Base-by-base conservation (phyloP, 169 alveolate genomes). In the Eimeria brunetti region DNA sequence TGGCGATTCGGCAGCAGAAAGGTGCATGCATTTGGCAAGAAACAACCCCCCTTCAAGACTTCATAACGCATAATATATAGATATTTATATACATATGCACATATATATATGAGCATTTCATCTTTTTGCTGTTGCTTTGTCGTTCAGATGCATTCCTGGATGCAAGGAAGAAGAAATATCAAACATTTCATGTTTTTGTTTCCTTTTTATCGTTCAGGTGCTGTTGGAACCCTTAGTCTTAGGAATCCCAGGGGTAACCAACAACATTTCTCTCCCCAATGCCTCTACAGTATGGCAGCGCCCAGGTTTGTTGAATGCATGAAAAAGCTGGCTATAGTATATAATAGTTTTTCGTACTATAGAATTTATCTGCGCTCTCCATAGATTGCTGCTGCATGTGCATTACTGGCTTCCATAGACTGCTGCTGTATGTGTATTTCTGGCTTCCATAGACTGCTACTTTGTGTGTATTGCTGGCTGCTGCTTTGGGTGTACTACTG, bases 1-100 rank as follows among this genome's bases (percentile, higher is more conserved):
- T 86, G 83, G 83, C 92, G 64, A 14, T 86, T 86, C 46, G 92
- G 92, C 36, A 64, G 83, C 60, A 86, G 92, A 41, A 86, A 86
- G 92, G 92, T 86, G 49, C 56, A 38, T 58, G 9, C 27, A 8
- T 53, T 8, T 53, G n/a, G 20, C 90, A 53, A 12, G 53, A 16
- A n/a, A 38, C 30, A 22, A 49, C 7, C 41, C 62, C 18, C 14
- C 11, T 76, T 27, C 24, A 53, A 12, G 69, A 36, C 58, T 78
- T 44, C 67, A 27, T 51, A 49, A 27, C 20, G 27, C 64, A 22
- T n/a, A n/a, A n/a, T n/a, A n/a, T n/a, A n/a, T n/a, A n/a, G n/a
- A n/a, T n/a, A n/a, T n/a, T n/a, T n/a, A n/a, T n/a, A n/a, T n/a
- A n/a, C n/a, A n/a, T n/a, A n/a, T n/a, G n/a, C n/a, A n/a, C n/a